A percentile compares a stretch with the other conserved stretches of the same genome.
These are phyloP conservation scores for Rhodosorus marinus DNA, from an alignment of 23 red algal genomes.

Conservation along the genomic window DNA sequence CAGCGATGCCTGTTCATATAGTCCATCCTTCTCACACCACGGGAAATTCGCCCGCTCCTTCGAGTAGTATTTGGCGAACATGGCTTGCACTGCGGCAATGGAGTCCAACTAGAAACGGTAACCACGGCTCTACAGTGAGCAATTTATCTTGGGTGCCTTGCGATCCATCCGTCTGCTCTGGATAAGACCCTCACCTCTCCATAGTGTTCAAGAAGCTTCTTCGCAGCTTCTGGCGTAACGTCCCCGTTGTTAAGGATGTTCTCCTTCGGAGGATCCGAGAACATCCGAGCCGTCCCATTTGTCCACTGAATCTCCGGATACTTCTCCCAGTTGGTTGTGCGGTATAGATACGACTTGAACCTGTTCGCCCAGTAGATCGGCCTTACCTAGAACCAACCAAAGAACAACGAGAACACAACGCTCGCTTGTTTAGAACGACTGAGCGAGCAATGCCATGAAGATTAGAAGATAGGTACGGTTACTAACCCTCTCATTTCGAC, in stretches of 20 bases:
- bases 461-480: too few relatives aligned
- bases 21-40: conserved; percentile 59
- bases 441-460: too few relatives aligned
- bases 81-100: too few relatives aligned
- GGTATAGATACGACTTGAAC: conserved; percentile 74
- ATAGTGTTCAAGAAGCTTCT: conserved; percentile 23
- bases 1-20: conserved; percentile 43
- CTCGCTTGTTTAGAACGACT: too few relatives aligned
- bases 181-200: conserved; percentile 44
- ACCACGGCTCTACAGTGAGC: too few relatives aligned
- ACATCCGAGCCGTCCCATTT: conserved; percentile 67
- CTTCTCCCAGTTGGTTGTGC: conserved; percentile 87
- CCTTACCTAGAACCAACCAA: conserved; percentile 54
- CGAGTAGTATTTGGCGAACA: too few relatives aligned
- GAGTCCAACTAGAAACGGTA: too few relatives aligned
- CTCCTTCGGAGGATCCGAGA: conserved; percentile 59
- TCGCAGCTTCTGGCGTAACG: conserved; percentile 29
- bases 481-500: too few relatives aligned
- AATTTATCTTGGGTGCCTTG: too few relatives aligned
- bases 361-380: conserved; percentile 98
- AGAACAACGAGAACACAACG: not conserved
- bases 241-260: conserved; percentile 70
- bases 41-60: too few relatives aligned
- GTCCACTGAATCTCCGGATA: conserved; percentile 95
- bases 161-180: too few relatives aligned